Conservation (phyloP, 495 filamentous ascomycete genomes). For the Neurospora sp. region DNA sequence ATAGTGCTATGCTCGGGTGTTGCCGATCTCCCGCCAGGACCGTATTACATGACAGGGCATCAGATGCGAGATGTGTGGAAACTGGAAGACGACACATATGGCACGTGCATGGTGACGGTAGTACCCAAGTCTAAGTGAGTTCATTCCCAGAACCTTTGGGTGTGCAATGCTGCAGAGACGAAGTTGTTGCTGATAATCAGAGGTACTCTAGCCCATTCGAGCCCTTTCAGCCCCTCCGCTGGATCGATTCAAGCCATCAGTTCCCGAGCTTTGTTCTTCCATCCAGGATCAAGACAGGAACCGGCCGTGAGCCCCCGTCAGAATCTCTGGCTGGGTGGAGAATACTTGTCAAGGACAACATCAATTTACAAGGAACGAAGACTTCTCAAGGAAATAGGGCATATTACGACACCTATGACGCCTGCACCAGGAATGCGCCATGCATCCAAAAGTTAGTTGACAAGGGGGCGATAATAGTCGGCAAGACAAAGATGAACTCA, state of each 20-base stretch:
- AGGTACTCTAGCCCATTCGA: background rate
- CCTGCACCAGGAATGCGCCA: conserved; percentile 33
- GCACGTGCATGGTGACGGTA: background rate
- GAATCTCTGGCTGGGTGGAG: background rate
- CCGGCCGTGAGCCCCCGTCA: background rate
- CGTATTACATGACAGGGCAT: background rate
- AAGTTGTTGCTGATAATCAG: background rate
- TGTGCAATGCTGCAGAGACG: background rate
- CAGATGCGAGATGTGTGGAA: background rate
- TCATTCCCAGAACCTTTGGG: background rate
- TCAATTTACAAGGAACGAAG: conserved; percentile 44
- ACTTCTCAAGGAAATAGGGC: conserved; percentile 46
- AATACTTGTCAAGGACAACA: conserved; percentile 48
- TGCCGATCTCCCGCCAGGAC: background rate
- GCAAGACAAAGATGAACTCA: conserved; percentile 48
- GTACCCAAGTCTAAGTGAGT: background rate
- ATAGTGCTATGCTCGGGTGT: background rate
- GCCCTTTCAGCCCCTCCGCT: background rate
- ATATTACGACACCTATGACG: conserved; percentile 43
- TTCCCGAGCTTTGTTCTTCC: background rate
- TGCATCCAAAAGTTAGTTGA: conserved; percentile 46
- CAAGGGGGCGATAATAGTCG: conserved; percentile 48
- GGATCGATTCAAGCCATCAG: background rate
- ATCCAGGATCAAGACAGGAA: background rate
- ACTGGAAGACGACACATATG: background rate